Evolutionary conservation across 1,284 basidiomycete genomes (phyloP).

Genomic region (Agaricales sp.): DNA sequence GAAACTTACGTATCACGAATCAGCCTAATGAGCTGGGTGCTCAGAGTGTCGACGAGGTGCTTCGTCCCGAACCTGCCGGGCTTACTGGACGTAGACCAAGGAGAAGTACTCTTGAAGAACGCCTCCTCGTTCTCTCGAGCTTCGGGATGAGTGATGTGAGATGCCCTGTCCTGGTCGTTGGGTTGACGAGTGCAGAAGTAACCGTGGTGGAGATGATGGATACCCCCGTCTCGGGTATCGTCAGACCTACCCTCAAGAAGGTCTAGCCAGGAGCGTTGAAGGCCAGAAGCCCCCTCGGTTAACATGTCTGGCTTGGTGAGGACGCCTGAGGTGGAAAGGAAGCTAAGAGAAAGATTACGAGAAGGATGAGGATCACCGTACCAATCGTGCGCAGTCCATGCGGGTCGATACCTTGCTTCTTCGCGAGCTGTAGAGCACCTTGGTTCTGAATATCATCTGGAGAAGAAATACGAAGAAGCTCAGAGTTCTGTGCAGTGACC

Average conservation of each 20-base stretch:
- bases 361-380: neutral
- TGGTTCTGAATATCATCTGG: constrained; percentile 5
- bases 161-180: neutral
- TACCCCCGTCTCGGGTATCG: too few relatives aligned
- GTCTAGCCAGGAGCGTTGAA: too few relatives aligned
- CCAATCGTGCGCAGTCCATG: constrained; percentile 7
- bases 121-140: neutral
- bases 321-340: neutral
- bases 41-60: neutral
- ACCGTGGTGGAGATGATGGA: too few relatives aligned
- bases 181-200: constrained; percentile 4
- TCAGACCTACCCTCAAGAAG: too few relatives aligned
- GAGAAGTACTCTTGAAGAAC: neutral
- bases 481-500: too few relatives aligned
- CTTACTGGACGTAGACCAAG: neutral
- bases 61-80: neutral
- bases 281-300: neutral
- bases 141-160: neutral
- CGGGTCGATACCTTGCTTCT: neutral
- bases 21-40: neutral
- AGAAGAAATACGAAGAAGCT: too few relatives aligned
- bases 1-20: constrained; percentile 2
- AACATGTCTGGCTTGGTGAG: constrained; percentile 3
- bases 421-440: constrained; percentile 4
- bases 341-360: neutral